These are phyloP conservation scores for Serendipita indica DNA, from an alignment of 768 basidiomycete genomes.

Conservation along the genomic window DNA sequence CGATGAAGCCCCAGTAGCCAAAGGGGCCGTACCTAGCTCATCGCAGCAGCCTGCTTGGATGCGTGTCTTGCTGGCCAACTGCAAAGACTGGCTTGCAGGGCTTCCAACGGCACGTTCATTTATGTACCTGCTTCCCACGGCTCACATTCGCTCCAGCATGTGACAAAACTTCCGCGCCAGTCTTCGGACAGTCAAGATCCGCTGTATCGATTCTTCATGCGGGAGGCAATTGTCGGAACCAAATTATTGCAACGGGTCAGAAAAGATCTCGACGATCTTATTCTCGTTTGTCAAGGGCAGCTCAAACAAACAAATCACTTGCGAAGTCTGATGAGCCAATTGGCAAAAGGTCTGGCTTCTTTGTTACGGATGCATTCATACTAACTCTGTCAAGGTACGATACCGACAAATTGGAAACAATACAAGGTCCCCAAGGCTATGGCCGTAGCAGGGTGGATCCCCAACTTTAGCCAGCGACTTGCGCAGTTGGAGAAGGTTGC, in stretches of 20 bases:
- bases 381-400: constrained; percentile 44
- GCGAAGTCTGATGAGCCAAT: constrained; percentile 73
- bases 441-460: constrained; percentile 75
- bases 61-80: constrained; percentile 66
- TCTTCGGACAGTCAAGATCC: constrained; percentile 65
- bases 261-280: constrained; percentile 66
- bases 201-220: constrained; percentile 72
- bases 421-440: constrained; percentile 78
- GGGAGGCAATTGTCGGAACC: constrained; percentile 70
- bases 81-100: constrained; percentile 65
- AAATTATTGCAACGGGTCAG: constrained; percentile 67
- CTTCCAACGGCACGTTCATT: constrained; percentile 50
- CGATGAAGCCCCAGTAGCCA: constrained; percentile 47
- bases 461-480: constrained; percentile 64
- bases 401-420: constrained; percentile 74
- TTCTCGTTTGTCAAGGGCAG: constrained; percentile 71
- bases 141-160: constrained; percentile 29
- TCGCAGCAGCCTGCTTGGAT: constrained; percentile 86
- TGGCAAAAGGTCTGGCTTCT: constrained; percentile 63
- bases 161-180: constrained; percentile 50
- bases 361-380: not conserved
- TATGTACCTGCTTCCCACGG: not conserved
- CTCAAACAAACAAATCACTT: constrained; percentile 94
- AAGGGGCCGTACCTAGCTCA: constrained; percentile 31
- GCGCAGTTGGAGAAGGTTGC: constrained; percentile 70